phyloP scores from a whole-genome alignment of 2,329 filamentous ascomycete species.

The Cladosporium velox region DNA sequence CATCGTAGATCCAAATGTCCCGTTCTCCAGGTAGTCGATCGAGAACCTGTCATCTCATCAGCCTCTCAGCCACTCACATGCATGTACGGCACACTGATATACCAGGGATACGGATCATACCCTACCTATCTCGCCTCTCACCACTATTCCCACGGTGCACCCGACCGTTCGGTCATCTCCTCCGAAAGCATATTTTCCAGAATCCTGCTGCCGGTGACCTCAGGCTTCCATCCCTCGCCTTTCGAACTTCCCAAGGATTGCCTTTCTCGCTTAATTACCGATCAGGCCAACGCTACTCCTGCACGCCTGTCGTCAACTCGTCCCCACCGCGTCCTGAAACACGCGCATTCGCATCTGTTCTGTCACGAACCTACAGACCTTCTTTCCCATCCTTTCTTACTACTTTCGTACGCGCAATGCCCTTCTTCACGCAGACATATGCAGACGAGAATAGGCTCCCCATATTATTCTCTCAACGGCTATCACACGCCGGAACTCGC shows the following conservation, averaged over 20 bases:
- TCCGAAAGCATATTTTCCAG: conserved; percentile 3
- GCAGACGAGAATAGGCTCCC: neutral
- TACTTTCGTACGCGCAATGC: neutral
- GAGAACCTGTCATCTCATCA: neutral
- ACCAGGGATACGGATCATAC: neutral
- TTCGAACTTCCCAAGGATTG: neutral
- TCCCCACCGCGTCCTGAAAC: conserved; percentile 6
- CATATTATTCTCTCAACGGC: neutral
- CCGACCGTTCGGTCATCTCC: neutral
- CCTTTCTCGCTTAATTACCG: conserved; percentile 11
- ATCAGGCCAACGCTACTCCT: conserved; percentile 4
- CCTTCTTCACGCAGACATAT: neutral
- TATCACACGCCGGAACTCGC: neutral
- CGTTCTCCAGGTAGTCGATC: neutral
- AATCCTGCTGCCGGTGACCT: neutral
- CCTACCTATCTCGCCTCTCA: neutral
- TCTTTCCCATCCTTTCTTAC: neutral
- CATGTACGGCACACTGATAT: neutral
- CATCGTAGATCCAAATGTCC: neutral
- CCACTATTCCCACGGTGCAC: neutral
- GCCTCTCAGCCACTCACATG: neutral
- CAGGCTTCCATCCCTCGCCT: neutral
- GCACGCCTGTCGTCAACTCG: conserved; percentile 7
- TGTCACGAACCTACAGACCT: neutral
- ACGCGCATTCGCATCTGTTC: conserved; percentile 4